These are phyloP conservation scores for Pythium volutum DNA, from an alignment of 352 stramenopile species.

Conservation along the genomic window DNA sequence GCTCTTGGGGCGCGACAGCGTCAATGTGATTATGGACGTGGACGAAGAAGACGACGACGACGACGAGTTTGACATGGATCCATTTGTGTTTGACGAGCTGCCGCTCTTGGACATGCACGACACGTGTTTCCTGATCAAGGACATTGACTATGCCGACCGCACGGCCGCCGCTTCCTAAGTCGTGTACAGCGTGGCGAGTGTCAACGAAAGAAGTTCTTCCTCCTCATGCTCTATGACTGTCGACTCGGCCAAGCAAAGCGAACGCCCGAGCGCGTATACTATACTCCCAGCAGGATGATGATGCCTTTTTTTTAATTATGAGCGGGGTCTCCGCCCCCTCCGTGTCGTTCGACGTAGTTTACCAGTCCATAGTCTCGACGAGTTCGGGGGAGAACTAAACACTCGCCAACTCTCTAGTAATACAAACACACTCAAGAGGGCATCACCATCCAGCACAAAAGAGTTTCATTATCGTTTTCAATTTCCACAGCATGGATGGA, in stretches of 20 bases:
- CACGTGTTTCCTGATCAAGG: slow-evolving; percentile 6
- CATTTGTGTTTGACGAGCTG: slow-evolving; percentile 23
- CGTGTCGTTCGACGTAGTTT: neutral
- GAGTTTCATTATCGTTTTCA: too few species aligned
- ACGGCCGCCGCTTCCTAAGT: neutral
- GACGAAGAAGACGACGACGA: slow-evolving; percentile 28
- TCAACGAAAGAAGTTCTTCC: neutral
- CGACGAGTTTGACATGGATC: slow-evolving; percentile 15
- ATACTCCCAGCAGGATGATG: neutral
- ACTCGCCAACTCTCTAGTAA: neutral
- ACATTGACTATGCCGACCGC: slow-evolving; percentile 19
- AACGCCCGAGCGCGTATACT: too few species aligned
- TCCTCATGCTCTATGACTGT: too few species aligned
- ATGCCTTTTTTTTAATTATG: slow-evolving; percentile 17
- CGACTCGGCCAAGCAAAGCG: too few species aligned
- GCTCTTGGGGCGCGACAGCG: slow-evolving; percentile 20
- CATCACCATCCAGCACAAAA: too few species aligned
- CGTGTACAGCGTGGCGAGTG: neutral
- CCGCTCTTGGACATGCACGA: slow-evolving; percentile 17
- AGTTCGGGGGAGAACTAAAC: neutral
- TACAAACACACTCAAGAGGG: neutral
- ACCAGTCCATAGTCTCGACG: neutral
- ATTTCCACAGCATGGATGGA: too few species aligned
- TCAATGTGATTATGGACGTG: slow-evolving; percentile 31
- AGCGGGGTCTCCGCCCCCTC: slow-evolving; percentile 11